Evolutionary conservation across 345 rosid species (phyloP).

Genomic region (Balakata baccata): DNA sequence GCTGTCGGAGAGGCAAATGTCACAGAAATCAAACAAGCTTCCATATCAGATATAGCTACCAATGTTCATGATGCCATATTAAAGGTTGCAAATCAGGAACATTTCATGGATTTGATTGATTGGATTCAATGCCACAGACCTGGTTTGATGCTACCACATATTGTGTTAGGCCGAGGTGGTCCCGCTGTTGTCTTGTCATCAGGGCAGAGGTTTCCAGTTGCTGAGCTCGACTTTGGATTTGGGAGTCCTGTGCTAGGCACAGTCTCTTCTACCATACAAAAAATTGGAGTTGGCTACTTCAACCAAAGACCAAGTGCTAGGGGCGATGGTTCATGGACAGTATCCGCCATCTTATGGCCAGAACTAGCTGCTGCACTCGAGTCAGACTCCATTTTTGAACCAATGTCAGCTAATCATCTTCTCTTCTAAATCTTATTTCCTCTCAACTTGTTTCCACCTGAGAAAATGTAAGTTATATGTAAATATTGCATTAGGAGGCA

Average conservation of each 20-base stretch:
- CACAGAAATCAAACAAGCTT: constrained; percentile 43
- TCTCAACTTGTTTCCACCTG: background rate
- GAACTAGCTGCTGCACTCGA: constrained; percentile 63
- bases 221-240: constrained; percentile 73
- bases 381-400: constrained; percentile 69
- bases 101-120: constrained; percentile 76
- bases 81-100: constrained; percentile 51
- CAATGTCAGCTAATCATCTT: constrained; percentile 55
- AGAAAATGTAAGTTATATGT: background rate
- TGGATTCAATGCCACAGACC: constrained; percentile 88
- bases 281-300: constrained; percentile 66
- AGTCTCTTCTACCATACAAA: constrained; percentile 54
- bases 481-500: background rate
- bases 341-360: constrained; percentile 76
- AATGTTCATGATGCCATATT: constrained; percentile 54
- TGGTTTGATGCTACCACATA: constrained; percentile 66
- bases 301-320: constrained; percentile 73
- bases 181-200: constrained; percentile 78
- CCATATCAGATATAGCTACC: constrained; percentile 53
- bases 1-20: constrained; percentile 60
- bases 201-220: constrained; percentile 63
- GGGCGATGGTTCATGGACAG: constrained; percentile 72
- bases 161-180: constrained; percentile 63
- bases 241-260: constrained; percentile 69
- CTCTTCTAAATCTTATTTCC: constrained; percentile 28